Conservation (phyloP, 805 yeast genomes). For the Kluyveromyces wickerhamii region DNA sequence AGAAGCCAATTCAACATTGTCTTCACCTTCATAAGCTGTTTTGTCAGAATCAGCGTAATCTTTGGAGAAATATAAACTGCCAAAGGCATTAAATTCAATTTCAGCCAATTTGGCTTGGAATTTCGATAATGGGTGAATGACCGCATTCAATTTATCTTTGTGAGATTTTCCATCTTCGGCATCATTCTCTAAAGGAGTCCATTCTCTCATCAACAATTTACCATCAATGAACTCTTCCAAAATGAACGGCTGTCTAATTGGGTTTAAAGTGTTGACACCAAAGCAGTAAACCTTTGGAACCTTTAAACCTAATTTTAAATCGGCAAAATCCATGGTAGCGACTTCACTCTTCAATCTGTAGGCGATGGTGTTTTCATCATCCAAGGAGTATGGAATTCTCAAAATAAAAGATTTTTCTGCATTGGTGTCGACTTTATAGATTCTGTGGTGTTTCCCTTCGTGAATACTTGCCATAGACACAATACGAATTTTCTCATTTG, state of each 20-base stretch:
- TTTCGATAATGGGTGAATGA: slow-evolving; percentile 66
- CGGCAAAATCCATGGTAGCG: slow-evolving; percentile 83
- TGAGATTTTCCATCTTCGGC: slow-evolving; percentile 39
- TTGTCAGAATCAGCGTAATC: slow-evolving; percentile 44
- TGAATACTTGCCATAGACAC: slow-evolving; percentile 76
- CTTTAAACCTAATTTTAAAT: slow-evolving; percentile 51
- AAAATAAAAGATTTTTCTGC: slow-evolving; percentile 57
- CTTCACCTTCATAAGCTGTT: slow-evolving; percentile 55
- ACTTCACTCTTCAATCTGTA: slow-evolving; percentile 79
- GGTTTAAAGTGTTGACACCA: slow-evolving; percentile 54
- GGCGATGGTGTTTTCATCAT: slow-evolving; percentile 55
- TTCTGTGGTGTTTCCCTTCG: slow-evolving; percentile 90
- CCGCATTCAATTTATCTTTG: slow-evolving; percentile 44
- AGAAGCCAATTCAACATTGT: slow-evolving; percentile 38
- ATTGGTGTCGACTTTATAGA: slow-evolving; percentile 64
- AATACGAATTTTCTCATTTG: slow-evolving; percentile 41
- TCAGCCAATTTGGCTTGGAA: slow-evolving; percentile 49
- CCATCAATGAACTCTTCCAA: slow-evolving; percentile 77
- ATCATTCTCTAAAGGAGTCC: slow-evolving; percentile 78
- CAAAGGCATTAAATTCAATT: slow-evolving; percentile 60
- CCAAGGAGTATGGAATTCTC: slow-evolving; percentile 78
- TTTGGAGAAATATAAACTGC: slow-evolving; percentile 72
- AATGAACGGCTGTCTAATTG: slow-evolving; percentile 65
- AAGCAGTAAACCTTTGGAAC: slow-evolving; percentile 70
- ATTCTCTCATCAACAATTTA: slow-evolving; percentile 72